These are phyloP conservation scores for Exophiala oligosperma DNA, from an alignment of 2,329 filamentous ascomycete genomes.

Conservation along the genomic window DNA sequence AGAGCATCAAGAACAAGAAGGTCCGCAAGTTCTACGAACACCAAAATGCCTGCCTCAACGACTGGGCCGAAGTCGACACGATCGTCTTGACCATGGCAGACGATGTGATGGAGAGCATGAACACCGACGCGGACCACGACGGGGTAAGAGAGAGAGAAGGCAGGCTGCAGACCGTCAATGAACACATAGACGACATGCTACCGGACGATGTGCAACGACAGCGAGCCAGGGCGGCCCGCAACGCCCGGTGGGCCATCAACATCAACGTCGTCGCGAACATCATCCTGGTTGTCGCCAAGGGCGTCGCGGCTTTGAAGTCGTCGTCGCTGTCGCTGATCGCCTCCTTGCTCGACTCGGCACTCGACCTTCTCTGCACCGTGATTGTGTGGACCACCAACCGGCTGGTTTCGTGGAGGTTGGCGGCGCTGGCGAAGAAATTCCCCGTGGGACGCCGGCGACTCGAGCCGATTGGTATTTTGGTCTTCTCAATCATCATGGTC, in stretches of 20 bases:
- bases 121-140: constrained; percentile 59
- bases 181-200: constrained; percentile 55
- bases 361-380: constrained; percentile 60
- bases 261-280: constrained; percentile 63
- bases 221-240: constrained; percentile 47
- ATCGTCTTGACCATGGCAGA: constrained; percentile 58
- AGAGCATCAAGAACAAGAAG: constrained; percentile 54
- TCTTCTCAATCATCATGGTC: constrained; percentile 65
- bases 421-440: constrained; percentile 53
- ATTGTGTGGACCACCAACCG: constrained; percentile 63
- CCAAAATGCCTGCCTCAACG: constrained; percentile 56
- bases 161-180: constrained; percentile 49
- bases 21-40: constrained; percentile 55
- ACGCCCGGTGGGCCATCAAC: constrained; percentile 59
- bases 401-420: constrained; percentile 58
- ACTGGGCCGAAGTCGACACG: constrained; percentile 61
- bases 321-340: constrained; percentile 62
- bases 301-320: constrained; percentile 56
- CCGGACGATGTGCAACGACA: constrained; percentile 55
- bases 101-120: constrained; percentile 61
- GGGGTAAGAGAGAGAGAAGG: constrained; percentile 56
- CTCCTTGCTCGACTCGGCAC: constrained; percentile 61
- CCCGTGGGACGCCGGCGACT: constrained; percentile 59
- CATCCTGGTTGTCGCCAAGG: constrained; percentile 56
- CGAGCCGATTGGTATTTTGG: constrained; percentile 62